Evolutionary conservation across 495 filamentous ascomycete genomes (phyloP).

Genomic region (Neurospora intermedia): DNA sequence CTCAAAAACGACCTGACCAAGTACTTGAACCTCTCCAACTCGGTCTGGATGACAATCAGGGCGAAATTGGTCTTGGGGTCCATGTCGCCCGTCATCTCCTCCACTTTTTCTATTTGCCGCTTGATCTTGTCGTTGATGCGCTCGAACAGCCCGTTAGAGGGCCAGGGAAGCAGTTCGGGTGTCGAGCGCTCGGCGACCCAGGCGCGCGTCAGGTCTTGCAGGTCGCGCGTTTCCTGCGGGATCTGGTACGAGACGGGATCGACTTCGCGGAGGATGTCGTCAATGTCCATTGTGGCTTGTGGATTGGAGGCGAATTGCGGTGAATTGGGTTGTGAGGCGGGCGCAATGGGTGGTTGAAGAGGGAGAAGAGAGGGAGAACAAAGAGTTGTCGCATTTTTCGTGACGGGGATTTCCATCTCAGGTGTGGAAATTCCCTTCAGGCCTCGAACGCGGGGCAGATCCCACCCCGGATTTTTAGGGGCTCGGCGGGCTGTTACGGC

Average conservation of each 20-base stretch:
- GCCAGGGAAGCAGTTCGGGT: constrained; percentile 61
- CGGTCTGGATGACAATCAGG: constrained; percentile 92
- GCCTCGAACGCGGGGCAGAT: background rate
- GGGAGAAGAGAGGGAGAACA: background rate
- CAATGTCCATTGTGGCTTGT: constrained; percentile 59
- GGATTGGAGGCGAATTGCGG: background rate
- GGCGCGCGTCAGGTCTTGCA: constrained; percentile 79
- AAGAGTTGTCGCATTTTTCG: background rate
- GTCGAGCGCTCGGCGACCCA: constrained; percentile 88
- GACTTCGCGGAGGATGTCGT: constrained; percentile 78
- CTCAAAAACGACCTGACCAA: constrained; percentile 76
- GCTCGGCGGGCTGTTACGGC: background rate
- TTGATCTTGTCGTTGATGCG: constrained; percentile 67
- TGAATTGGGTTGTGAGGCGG: background rate
- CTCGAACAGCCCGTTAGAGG: constrained; percentile 44
- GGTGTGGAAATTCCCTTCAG: too few relatives aligned
- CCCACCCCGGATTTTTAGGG: background rate
- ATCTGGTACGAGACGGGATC: constrained; percentile 47
- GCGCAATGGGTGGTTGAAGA: background rate
- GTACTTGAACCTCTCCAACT: constrained; percentile 88
- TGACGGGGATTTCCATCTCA: background rate
- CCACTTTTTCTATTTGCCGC: constrained; percentile 56
- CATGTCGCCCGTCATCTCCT: constrained; percentile 66
- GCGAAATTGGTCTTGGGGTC: constrained; percentile 83
- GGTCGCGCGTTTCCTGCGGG: constrained; percentile 57